phyloP scores from a whole-genome alignment of 1,284 basidiomycete genomes.

The Phlebopus sp. region DNA sequence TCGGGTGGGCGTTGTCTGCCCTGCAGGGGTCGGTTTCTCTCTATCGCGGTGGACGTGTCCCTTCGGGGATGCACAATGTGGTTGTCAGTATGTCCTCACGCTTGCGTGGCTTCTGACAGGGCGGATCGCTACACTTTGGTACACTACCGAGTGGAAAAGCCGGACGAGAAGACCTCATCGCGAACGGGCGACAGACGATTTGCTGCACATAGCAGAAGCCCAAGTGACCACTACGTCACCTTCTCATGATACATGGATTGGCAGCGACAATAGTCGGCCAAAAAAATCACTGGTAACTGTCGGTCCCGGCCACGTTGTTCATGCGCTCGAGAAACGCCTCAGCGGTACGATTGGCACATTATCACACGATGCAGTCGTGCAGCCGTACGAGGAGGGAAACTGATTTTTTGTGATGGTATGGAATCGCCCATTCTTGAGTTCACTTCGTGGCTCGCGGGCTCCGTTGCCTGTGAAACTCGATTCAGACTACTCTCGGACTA shows the following conservation, averaged over 20 bases:
- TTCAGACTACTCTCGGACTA: slow-evolving; percentile 57
- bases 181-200: slow-evolving; percentile 1
- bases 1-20: slow-evolving; percentile 25
- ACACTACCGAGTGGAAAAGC: slow-evolving; percentile 4
- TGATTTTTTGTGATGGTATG: background rate
- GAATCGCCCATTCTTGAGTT: slow-evolving; percentile 40
- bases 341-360: slow-evolving; percentile 3
- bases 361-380: slow-evolving; percentile 1
- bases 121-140: background rate
- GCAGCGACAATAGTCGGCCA: no score
- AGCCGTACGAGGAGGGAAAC: slow-evolving; percentile 22
- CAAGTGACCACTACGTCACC: background rate
- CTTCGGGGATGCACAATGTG: slow-evolving; percentile 14
- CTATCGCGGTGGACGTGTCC: slow-evolving; percentile 22
- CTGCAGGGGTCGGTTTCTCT: slow-evolving; percentile 5
- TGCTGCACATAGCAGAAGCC: background rate
- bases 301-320: slow-evolving; percentile 4
- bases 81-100: background rate
- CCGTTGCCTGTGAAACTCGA: slow-evolving; percentile 44
- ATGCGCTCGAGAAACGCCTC: slow-evolving; percentile 9
- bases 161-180: background rate
- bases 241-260: background rate
- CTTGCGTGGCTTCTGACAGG: background rate
- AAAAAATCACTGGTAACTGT: background rate
- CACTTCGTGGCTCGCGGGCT: slow-evolving; percentile 47